Evolutionary conservation across 1,284 basidiomycete genomes (phyloP).

Genomic region (Malassezia japonica): DNA sequence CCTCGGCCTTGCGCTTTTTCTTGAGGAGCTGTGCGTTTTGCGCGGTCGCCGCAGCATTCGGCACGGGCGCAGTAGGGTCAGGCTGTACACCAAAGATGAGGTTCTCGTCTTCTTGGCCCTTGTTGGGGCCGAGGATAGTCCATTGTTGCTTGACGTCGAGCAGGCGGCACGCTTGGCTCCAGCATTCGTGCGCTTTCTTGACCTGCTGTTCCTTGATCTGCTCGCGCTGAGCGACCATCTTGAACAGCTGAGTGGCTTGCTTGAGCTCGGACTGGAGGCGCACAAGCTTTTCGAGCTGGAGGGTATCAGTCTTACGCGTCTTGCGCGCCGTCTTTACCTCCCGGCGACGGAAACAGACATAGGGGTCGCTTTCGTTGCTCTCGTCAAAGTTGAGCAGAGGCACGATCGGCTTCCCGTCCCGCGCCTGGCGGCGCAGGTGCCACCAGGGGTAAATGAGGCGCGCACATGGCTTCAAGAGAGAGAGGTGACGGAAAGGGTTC

Average conservation of each 20-base stretch:
- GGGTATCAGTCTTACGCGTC: conserved; percentile 57
- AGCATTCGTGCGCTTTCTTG: conserved; percentile 27
- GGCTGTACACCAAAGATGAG: conserved; percentile 36
- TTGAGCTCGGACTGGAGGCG: conserved; percentile 40
- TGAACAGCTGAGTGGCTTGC: conserved; percentile 28
- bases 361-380: conserved; percentile 85
- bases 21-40: conserved; percentile 25
- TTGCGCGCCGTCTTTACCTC: conserved; percentile 91
- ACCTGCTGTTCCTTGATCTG: conserved; percentile 35
- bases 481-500: conserved; percentile 41
- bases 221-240: conserved; percentile 41
- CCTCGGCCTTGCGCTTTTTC: conserved; percentile 42
- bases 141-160: conserved; percentile 39
- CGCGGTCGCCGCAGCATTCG: background rate
- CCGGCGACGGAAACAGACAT: conserved; percentile 91
- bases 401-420: conserved; percentile 32
- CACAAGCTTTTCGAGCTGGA: conserved; percentile 45
- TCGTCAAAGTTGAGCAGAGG: conserved; percentile 60
- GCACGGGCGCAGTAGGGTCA: conserved; percentile 17
- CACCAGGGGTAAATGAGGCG: conserved; percentile 39
- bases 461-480: conserved; percentile 34
- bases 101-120: conserved; percentile 40
- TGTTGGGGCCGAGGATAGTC: conserved; percentile 32
- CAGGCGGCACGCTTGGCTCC: conserved; percentile 31
- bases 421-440: conserved; percentile 40